Base-by-base conservation (phyloP, 1,284 basidiomycete genomes). In the Malassezia dermatis region DNA sequence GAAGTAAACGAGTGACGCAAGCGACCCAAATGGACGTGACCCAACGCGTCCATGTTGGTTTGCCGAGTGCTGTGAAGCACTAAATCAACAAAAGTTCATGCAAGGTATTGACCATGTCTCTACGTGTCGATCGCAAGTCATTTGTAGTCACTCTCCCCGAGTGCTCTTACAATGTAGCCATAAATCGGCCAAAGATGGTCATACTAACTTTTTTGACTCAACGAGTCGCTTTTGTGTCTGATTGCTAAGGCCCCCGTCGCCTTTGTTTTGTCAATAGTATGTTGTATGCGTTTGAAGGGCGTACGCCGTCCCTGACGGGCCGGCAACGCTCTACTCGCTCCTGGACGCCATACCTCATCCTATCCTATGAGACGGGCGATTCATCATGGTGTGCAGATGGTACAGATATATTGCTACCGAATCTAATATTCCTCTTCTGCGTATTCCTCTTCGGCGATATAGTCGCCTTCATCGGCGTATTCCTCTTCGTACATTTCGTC, bases 401-500 rank as follows among this genome's bases (percentile, higher is more conserved):
- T 23, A 43, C 41, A 27, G 17, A 30, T 30, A 2, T 15, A 43
- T 43, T 17, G 11, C 27, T 27, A 7, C 12, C 24, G 26, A 19
- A 13, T 39, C 23, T 42, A 56, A 21, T 56, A 56, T 35, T 54
- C 52, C 19, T 48, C 54, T 23, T 51, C 40, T 8, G 30, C 49
- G 42, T 50, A 56, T 27, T 48, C 53, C 4, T 27, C 53, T 26
- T 56, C 26, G 17, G 34, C 53, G 15, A 64, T 62, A 61, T 64
- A 62, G n/a, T 62, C 57, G 17, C 37, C 37, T 54, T 65, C 66
- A 46, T 68, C 64, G 31, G 58, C 48, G 64, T 68, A 68, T 51
- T 68, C 66, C 32, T 58, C 64, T 26, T 53, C 50, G 31, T 44
- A 41, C 62, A 69, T 67, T 64, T 79, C 76, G 58, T 78, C 66